These are phyloP conservation scores for Tetrahymena elliotti DNA, from an alignment of 73 alveolate species.

Conservation along the genomic window DNA sequence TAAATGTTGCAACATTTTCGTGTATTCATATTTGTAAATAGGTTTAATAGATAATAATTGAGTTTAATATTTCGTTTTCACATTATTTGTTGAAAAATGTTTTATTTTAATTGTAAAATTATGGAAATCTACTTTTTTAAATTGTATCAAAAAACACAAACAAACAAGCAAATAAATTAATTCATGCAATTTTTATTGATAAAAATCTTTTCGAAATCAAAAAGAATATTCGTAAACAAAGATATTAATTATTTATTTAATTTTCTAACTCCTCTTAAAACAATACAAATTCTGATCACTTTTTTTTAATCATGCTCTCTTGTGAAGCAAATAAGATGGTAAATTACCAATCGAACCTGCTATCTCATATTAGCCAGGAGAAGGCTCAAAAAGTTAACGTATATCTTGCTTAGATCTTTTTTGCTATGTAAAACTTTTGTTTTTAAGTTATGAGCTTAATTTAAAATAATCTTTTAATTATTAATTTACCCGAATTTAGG, in stretches of 20 bases:
- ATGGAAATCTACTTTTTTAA: background rate
- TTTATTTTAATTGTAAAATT: background rate
- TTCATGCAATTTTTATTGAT: background rate
- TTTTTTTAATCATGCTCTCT: background rate
- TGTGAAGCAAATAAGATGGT: background rate
- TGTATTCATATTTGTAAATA: background rate
- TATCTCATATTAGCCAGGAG: background rate
- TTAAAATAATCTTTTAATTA: no score
- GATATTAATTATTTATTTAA: background rate
- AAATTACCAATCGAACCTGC: background rate
- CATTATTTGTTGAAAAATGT: background rate
- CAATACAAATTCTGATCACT: background rate
- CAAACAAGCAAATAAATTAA: background rate
- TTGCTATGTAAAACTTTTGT: background rate
- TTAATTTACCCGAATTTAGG: background rate
- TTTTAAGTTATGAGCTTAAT: background rate
- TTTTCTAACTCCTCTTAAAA: background rate
- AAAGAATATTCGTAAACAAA: background rate
- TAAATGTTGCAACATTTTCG: background rate
- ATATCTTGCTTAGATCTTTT: background rate
- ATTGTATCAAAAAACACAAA: background rate
- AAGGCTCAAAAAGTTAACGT: background rate
- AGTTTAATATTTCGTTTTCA: background rate
- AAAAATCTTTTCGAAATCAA: background rate
- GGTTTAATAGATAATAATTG: background rate